Conservation (phyloP, 257 asterid genomes). For the Lycium barbarum region DNA sequence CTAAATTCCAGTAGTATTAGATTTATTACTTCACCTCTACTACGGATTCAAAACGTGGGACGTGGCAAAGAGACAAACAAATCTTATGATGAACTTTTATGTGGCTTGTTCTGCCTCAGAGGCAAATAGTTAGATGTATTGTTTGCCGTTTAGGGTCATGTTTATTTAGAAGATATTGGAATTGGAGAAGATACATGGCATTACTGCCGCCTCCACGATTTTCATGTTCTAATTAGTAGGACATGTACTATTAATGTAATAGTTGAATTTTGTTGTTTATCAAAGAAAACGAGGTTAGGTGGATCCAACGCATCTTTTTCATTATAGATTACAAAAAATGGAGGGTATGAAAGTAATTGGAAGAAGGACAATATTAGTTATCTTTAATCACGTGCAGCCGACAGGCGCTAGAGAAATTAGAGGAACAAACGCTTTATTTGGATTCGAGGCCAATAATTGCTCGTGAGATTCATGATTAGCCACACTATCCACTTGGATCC, state of each 20-base stretch:
- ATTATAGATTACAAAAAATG: background rate
- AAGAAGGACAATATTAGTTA: background rate
- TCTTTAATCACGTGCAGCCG: background rate
- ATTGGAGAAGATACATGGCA: background rate
- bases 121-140: background rate
- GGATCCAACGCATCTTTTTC: background rate
- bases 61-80: background rate
- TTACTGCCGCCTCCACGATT: background rate
- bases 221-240: background rate
- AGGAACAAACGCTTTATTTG: background rate
- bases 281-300: background rate
- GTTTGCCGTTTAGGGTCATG: background rate
- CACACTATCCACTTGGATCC: constrained; percentile 16
- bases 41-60: no score
- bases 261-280: background rate
- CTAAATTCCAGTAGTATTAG: no score
- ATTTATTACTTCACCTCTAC: no score
- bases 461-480: background rate
- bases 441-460: background rate
- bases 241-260: background rate
- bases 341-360: background rate
- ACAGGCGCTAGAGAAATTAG: background rate
- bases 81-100: background rate
- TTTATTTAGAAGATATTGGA: background rate
- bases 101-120: background rate